Evolutionary conservation across 1,139 yeast species (phyloP), one percentile per base, ranked within the genome.

Genomic region (Suhomyces kunorum): DNA sequence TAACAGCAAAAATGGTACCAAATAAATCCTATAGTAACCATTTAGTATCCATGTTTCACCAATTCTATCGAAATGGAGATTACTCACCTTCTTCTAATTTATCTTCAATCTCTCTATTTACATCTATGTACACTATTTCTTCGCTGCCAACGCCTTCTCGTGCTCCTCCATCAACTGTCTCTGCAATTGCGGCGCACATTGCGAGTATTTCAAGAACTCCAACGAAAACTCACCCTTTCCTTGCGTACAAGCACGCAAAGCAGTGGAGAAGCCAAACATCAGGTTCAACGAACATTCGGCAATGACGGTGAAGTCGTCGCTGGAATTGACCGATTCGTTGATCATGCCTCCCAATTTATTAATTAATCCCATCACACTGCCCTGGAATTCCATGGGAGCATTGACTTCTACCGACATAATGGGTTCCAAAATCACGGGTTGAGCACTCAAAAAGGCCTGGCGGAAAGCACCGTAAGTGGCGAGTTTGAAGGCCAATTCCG

Each of bases 171-270:
- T 84, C 68, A 94, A 77, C 69, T 90, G 88, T 61, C 76, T 85
- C 68, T 92, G 98, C 52, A 92, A 76, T 54, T 89, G 96, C 30
- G 94, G 89, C 38, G 95, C 78, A 40, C 95, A 86, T 52, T 95
- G 96, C 37, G 95, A 79, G 64, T 92, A 92, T 58, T 88, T 87
- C 61, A 87, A 82, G 72, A 92, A 94, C 64, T 94, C 99, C 66
- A 94, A 76, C 4, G 96, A 80, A 63, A 94, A 94, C 68, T 94
- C 98, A 56, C 98, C 98, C 66, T 94, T 94, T 66, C 99, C 99
- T 68, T 94, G 98, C 17, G 98, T 92, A 47, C 87, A 84, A 27
- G 98, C 98, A 73, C 99, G 85, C 62, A 94, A 76, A 18, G 88
- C 81, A 11, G 98, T 87, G 9, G 98, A 96, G 64, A 92, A 88